Evolutionary conservation across 164 flowering plant species (phyloP), one percentile per base, ranked within the genome.

Genomic region (Magnolia changhungtana): DNA sequence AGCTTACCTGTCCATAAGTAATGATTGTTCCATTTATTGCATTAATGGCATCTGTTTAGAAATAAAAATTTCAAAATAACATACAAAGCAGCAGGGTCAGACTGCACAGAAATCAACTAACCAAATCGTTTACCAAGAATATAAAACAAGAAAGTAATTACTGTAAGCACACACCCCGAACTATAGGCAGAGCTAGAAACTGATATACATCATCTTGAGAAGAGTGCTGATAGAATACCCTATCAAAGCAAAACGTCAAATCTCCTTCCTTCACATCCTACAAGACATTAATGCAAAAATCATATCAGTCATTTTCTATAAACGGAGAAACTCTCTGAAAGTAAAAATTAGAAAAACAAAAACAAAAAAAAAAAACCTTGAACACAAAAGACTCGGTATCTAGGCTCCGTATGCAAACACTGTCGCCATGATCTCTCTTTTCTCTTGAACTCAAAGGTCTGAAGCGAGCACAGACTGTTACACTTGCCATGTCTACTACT

Each of bases 241-340:
- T 85, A 78, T 92, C 98, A 68, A 92, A 92, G 29, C 77, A 82
- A 74, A 91, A 90, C 13, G 72, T 79, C 19, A 78, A 55, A 11
- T 90, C 90, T 71, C 80, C 94, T 14, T 89, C 94, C 80, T 90
- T 94, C 79, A 90, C 93, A 79, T 92, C 97, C 98, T 92, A 73
- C 69, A 74, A n/a, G 19, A 80, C 29, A 79, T 31, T 67, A 80
- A 24, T 24, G 45, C 18, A 23, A 65, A 7, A 72, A 76, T 63
- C 24, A 20, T 50, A 18, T 4, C 21, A 37, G n/a, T 11, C 13
- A 21, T 19, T 21, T 11, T 24, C 59, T 2, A 37, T 4, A 37
- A 37, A 37, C 7, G 6, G 27, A 49, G 64, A 14, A 24, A 63
- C 45, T 65, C 13, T 21, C 7, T 6, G 2, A 72, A 23, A 37